phyloP scores from a whole-genome alignment of 73 alveolate genomes.

The Breviolum minutum region DNA sequence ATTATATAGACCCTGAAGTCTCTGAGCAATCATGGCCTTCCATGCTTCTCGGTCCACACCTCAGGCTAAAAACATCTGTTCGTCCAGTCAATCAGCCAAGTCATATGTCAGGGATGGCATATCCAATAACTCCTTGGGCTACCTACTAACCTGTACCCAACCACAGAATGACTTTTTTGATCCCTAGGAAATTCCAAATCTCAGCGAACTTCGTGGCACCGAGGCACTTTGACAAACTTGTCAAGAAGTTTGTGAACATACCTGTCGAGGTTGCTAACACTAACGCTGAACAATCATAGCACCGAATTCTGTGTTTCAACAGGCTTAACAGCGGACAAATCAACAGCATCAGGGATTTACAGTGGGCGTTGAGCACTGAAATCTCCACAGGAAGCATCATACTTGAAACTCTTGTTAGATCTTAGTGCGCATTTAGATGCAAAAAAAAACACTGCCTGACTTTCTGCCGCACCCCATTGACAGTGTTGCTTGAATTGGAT shows the following conservation, averaged over 20 bases:
- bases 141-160: not conserved
- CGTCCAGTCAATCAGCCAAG: no score
- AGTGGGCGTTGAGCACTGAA: no score
- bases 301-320: not conserved
- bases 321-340: not conserved
- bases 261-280: not conserved
- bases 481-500: no score
- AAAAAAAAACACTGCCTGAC: no score
- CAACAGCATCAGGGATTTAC: not conserved
- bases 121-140: not conserved
- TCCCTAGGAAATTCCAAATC: no score
- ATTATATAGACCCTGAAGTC: no score
- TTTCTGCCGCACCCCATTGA: no score
- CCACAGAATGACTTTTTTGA: not conserved
- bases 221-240: conserved; percentile 65
- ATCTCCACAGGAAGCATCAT: no score
- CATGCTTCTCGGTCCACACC: conserved; percentile 18
- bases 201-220: not conserved
- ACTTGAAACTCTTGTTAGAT: no score
- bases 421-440: no score
- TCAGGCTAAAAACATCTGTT: no score
- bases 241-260: conserved; percentile 73
- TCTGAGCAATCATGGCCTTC: not conserved
- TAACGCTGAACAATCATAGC: not conserved
- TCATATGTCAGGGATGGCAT: no score